Evolutionary conservation across 352 stramenopile species (phyloP).

Genomic region (Pythium utonaiense): DNA sequence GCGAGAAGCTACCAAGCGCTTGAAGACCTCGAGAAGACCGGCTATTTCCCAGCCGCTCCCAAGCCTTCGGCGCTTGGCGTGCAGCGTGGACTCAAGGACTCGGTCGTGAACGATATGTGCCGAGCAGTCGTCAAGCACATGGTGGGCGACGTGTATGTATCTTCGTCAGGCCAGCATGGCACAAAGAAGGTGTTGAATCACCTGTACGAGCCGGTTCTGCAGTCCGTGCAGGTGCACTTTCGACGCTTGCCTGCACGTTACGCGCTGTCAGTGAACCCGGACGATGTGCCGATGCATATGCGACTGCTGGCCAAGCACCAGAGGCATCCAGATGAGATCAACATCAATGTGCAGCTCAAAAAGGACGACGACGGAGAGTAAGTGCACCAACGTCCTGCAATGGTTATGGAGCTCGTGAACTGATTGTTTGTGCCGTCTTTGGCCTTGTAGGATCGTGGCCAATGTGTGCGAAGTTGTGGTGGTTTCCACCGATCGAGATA

Average conservation of each 20-base stretch:
- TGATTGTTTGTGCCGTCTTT: neutral
- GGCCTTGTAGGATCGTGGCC: slow-evolving; percentile 46
- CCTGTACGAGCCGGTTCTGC: slow-evolving; percentile 81
- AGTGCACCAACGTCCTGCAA: slow-evolving; percentile 11
- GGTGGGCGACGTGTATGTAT: slow-evolving; percentile 84
- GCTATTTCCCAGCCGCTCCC: slow-evolving; percentile 72
- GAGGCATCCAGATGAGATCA: slow-evolving; percentile 74
- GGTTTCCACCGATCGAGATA: slow-evolving; percentile 73
- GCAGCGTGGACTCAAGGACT: slow-evolving; percentile 79
- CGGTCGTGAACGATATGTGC: slow-evolving; percentile 88
- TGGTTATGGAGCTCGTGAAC: neutral
- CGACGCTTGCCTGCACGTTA: slow-evolving; percentile 77
- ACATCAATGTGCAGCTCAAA: slow-evolving; percentile 78
- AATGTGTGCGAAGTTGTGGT: slow-evolving; percentile 84
- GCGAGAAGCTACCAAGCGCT: slow-evolving; percentile 72
- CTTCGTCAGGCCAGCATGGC: slow-evolving; percentile 56
- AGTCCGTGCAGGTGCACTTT: slow-evolving; percentile 82
- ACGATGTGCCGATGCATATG: slow-evolving; percentile 88
- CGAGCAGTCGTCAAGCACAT: slow-evolving; percentile 86
- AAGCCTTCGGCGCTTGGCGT: slow-evolving; percentile 78
- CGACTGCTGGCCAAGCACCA: slow-evolving; percentile 78
- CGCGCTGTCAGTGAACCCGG: slow-evolving; percentile 78
- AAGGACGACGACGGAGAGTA: slow-evolving; percentile 87
- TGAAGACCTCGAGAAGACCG: slow-evolving; percentile 80
- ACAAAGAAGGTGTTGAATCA: slow-evolving; percentile 82